Conservation (phyloP, 2,329 filamentous ascomycete species). For the Fusarium pininemorale region DNA sequence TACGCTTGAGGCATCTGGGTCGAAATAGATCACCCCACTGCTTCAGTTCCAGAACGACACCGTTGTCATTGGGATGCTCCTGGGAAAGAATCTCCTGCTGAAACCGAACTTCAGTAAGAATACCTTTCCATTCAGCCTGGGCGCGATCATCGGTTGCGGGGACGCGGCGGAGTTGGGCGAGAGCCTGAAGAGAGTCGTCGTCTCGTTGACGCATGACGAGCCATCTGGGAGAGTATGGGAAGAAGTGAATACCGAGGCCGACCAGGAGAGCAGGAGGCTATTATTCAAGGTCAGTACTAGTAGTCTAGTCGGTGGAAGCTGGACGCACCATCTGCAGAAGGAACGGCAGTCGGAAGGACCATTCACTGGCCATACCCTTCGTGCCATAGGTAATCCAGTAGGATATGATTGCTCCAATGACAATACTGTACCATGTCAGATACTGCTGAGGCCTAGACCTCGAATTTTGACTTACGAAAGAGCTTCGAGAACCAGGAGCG, state of each 20-base stretch:
- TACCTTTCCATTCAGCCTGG: constrained; percentile 58
- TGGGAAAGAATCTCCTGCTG: constrained; percentile 44
- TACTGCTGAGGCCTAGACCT: fast-evolving
- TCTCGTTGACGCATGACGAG: constrained; percentile 51
- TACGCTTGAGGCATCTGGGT: neutral
- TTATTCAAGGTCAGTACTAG: fast-evolving
- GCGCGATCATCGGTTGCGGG: constrained; percentile 55
- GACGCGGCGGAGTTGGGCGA: constrained; percentile 52
- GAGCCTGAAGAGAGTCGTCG: constrained; percentile 49
- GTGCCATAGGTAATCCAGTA: constrained; percentile 66
- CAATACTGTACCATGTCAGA: neutral
- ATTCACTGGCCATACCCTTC: constrained; percentile 51
- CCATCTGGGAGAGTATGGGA: constrained; percentile 58
- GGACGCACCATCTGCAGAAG: constrained; percentile 18
- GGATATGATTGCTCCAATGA: constrained; percentile 55
- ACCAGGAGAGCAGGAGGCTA: constrained; percentile 53
- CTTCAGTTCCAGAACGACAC: neutral
- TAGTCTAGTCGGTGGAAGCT: fast-evolving
- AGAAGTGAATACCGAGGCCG: constrained; percentile 52
- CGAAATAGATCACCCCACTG: constrained; percentile 6
- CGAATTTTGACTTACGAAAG: constrained; percentile 39
- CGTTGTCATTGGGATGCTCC: neutral
- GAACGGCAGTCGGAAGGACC: constrained; percentile 55
- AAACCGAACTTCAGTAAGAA: constrained; percentile 58
- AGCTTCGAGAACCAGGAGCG: constrained; percentile 59